Evolutionary conservation across 495 filamentous ascomycete genomes (phyloP).

Genomic region (Chlorociboria aeruginascens): DNA sequence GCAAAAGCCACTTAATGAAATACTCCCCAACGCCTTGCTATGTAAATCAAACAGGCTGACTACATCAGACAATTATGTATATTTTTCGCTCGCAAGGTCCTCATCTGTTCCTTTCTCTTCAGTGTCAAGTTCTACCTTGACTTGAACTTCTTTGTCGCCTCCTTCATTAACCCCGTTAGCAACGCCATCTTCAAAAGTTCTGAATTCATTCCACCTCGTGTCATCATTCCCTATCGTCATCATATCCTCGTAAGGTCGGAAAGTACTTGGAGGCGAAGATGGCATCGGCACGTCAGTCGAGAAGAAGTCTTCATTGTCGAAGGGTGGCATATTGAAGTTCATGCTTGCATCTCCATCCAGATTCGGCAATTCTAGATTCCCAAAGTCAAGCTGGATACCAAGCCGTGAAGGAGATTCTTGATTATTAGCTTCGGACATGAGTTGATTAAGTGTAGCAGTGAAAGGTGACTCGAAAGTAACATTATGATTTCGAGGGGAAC

Average conservation of each 20-base stretch:
- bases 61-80: background rate
- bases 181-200: background rate
- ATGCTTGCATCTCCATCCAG: conserved; percentile 1
- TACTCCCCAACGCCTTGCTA: conserved; percentile 14
- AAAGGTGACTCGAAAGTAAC: conserved; percentile 40
- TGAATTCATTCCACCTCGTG: conserved; percentile 15
- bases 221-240: conserved; percentile 9
- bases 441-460: conserved; percentile 44
- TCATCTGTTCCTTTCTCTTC: conserved; percentile 1
- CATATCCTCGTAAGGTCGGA: conserved; percentile 26
- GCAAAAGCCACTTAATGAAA: background rate
- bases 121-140: conserved; percentile 1
- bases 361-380: conserved; percentile 8
- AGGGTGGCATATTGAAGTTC: background rate
- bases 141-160: background rate
- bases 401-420: conserved; percentile 12
- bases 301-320: conserved; percentile 26
- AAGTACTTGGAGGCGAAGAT: conserved; percentile 27
- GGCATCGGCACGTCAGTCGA: conserved; percentile 36
- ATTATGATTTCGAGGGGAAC: conserved; percentile 26
- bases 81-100: too few relatives aligned
- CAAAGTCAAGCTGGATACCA: conserved; percentile 17
- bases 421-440: conserved; percentile 43
- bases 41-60: conserved; percentile 2
- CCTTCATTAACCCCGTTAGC: background rate